These are phyloP conservation scores for Conticribra weissflogii DNA, from an alignment of 108 stramenopile species.

Conservation along the genomic window DNA sequence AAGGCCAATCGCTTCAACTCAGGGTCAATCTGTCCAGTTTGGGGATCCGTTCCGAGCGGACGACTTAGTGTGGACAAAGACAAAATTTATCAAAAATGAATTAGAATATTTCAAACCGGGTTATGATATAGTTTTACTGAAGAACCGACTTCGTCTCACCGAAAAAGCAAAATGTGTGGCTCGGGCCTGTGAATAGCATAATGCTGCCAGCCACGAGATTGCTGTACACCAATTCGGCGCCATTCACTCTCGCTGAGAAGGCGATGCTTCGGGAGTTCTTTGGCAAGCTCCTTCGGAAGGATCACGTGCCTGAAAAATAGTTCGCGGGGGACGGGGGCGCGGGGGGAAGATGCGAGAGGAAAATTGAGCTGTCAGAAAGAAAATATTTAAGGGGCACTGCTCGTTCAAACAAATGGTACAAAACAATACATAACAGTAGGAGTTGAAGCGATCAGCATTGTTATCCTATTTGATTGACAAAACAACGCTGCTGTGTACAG, in stretches of 20 bases:
- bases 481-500: no score
- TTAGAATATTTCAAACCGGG: no score
- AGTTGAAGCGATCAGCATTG: no score
- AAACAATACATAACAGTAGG: no score
- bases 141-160: conserved; percentile 15
- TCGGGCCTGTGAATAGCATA: conserved; percentile 99
- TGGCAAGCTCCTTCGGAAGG: conserved; percentile 96
- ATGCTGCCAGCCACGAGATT: conserved; percentile 98
- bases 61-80: no score
- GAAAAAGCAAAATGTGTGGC: conserved; percentile 98
- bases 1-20: conserved; percentile 81
- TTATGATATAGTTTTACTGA: not conserved
- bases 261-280: conserved; percentile 92
- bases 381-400: no score
- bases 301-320: conserved; percentile 84
- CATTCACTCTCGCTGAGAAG: conserved; percentile 96
- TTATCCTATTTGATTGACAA: no score
- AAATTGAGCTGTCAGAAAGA: no score
- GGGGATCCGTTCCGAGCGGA: conserved; percentile 97
- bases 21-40: conserved; percentile 88
- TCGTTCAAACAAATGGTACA: no score
- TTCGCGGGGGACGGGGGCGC: conserved; percentile 67
- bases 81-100: no score
- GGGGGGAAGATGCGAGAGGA: not conserved
- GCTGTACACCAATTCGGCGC: conserved; percentile 97